These are phyloP conservation scores for Pseudopyrenochaeta lycopersici DNA, from an alignment of 2,329 filamentous ascomycete species.

Conservation along the genomic window DNA sequence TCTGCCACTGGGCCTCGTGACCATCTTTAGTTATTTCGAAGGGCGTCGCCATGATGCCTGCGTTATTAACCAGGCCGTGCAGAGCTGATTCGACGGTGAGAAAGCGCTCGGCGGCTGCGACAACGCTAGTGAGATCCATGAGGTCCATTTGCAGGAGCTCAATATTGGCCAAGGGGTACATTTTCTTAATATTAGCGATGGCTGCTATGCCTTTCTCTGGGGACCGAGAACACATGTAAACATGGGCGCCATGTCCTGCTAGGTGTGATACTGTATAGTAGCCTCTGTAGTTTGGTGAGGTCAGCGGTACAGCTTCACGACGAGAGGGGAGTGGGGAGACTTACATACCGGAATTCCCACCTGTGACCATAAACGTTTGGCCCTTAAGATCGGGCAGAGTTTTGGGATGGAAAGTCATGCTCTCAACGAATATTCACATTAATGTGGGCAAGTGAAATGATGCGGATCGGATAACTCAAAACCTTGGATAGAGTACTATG, in stretches of 20 bases:
- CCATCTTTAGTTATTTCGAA: slow-evolving; percentile 48
- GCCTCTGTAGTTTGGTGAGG: slow-evolving; percentile 18
- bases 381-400: slow-evolving; percentile 13
- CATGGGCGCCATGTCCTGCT: slow-evolving; percentile 22
- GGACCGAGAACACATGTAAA: slow-evolving; percentile 51
- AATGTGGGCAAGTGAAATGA: no score
- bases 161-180: slow-evolving; percentile 40
- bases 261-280: slow-evolving; percentile 22
- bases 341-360: slow-evolving; percentile 17
- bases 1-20: slow-evolving; percentile 57
- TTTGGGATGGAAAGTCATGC: slow-evolving; percentile 17
- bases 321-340: slow-evolving; percentile 1
- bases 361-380: slow-evolving; percentile 15
- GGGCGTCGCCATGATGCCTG: slow-evolving; percentile 47
- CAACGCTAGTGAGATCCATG: slow-evolving; percentile 38
- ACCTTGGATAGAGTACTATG: no score
- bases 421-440: no score
- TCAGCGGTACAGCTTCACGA: background rate
- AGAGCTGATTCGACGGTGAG: slow-evolving; percentile 35
- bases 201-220: slow-evolving; percentile 48
- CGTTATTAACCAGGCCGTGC: slow-evolving; percentile 55
- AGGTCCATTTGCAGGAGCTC: slow-evolving; percentile 46
- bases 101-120: slow-evolving; percentile 41
- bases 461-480: no score
- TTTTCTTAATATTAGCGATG: slow-evolving; percentile 39